Evolutionary conservation across 148 eudicot species (phyloP), one percentile per base, ranked within the genome.

Genomic region (Rheum nobile): DNA sequence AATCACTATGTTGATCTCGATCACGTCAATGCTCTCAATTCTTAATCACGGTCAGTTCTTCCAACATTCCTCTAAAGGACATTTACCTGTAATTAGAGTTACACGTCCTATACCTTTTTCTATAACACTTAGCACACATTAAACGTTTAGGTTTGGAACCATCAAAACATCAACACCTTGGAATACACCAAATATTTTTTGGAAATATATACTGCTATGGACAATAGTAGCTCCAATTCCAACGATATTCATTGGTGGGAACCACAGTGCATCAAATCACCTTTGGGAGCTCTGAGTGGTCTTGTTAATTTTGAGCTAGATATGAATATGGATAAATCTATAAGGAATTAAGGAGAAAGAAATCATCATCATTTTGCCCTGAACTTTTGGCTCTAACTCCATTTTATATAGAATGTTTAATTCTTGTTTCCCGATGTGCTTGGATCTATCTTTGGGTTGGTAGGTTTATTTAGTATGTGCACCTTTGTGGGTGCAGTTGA

Each of bases 171-270:
- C n/a, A n/a, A n/a, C n/a, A n/a, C n/a, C n/a, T n/a, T n/a, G n/a
- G n/a, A n/a, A n/a, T n/a, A n/a, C n/a, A n/a, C n/a, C n/a, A n/a
- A 87, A 90, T 75, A 83, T 93, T 71, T 95, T 95, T 76, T 95
- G 99, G 97, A 95, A 95, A 80, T n/a, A n/a, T n/a, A n/a, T 95
- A 95, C 80, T 95, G 90, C 70, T 90, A 94, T 0, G 99, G 99
- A 57, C 85, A 91, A 83, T 82, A 84, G 86, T 86, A 54, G 99
- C 99, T 78, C 99, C 99, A 31, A 72, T 91, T 76, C 97, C 99
- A 75, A 95, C 99, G 74, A 76, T 95, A 77, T 95, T 95, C 78
- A 88, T 95, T 77, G 99, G 99, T 14, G 99, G 99, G 42, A 95
- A 95, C 83, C 99, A 95, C 17, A 97, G 92, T 81, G 99, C 99